Evolutionary conservation across 257 asterid genomes (phyloP), one percentile per base, ranked within the genome.

Genomic region (Vinca minor): DNA sequence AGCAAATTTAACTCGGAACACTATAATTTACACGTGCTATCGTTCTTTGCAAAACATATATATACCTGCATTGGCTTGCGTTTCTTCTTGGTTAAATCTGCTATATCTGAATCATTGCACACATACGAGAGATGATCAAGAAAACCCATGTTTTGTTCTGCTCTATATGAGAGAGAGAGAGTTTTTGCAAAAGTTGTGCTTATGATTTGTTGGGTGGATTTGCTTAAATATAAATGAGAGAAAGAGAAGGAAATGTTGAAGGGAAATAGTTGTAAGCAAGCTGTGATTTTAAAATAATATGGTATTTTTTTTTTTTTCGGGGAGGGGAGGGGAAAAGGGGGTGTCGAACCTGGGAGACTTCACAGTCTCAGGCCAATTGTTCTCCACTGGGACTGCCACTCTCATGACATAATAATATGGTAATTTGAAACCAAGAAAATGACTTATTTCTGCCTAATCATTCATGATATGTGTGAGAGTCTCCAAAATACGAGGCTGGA

Each of bases 21-120:
- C n/a, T n/a, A n/a, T n/a, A n/a, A n/a, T n/a, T n/a, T n/a, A n/a
- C n/a, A n/a, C n/a, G n/a, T n/a, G n/a, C n/a, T n/a, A n/a, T n/a
- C n/a, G n/a, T n/a, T n/a, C n/a, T n/a, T n/a, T n/a, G n/a, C n/a
- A n/a, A n/a, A n/a, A n/a, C n/a, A n/a, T n/a, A n/a, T n/a, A n/a
- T n/a, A n/a, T 36, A 60, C 65, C 65, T 60, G 65, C 65, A 60
- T 38, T 0, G 65, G 65, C 65, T 60, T 60, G 49, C 65, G 65
- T 39, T 60, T 60, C 49, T 60, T 60, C 65, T 38, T 60, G 35
- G 65, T 9, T 10, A 60, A 21, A 41, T 60, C 65, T 4, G 49
- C 28, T 36, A 60, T 39, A 21, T 60, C 65, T 41, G 65, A 1
- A 28, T 60, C 65, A 5, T 38, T 36, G 21, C 65, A 60, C 4